A percentile compares a stretch with the other conserved stretches of the same genome.
Conservation (phyloP, 2,329 filamentous ascomycete species). For the Xylaria sp. region DNA sequence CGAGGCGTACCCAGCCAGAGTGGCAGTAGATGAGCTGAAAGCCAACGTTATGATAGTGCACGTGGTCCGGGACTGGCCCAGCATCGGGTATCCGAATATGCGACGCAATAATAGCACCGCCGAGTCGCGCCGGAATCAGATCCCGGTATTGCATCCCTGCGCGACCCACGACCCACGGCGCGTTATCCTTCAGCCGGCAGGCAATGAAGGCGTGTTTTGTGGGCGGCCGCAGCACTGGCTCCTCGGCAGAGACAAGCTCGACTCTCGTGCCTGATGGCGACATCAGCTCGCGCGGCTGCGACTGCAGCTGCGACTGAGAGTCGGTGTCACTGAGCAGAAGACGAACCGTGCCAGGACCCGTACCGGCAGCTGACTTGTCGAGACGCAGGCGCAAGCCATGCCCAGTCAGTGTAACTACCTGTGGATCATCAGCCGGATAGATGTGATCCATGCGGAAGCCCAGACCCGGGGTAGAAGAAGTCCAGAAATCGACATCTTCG, state of each 20-base stretch:
- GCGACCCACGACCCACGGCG: constrained; percentile 29
- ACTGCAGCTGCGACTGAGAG: not conserved
- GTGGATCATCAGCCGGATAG: constrained; percentile 31
- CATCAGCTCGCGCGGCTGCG: constrained; percentile 16
- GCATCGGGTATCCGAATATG: constrained; percentile 29
- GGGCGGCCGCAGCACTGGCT: constrained; percentile 20
- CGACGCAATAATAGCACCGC: constrained; percentile 30
- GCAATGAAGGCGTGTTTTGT: constrained; percentile 26
- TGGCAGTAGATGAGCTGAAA: constrained; percentile 32
- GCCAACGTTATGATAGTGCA: constrained; percentile 29
- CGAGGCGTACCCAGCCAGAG: constrained; percentile 30
- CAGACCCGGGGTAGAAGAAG: constrained; percentile 20
- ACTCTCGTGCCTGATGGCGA: constrained; percentile 29
- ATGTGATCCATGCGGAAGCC: constrained; percentile 31
- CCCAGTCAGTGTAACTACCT: constrained; percentile 23
- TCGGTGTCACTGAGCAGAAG: constrained; percentile 23
- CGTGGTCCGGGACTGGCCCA: constrained; percentile 27
- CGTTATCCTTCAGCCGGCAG: constrained; percentile 25
- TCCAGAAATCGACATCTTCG: constrained; percentile 31
- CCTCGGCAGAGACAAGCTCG: constrained; percentile 22
- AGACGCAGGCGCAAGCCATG: constrained; percentile 30
- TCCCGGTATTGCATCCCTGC: constrained; percentile 31
- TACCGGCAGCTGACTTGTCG: constrained; percentile 14
- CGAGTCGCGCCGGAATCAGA: constrained; percentile 28
- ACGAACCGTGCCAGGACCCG: constrained; percentile 13